Base-by-base conservation (phyloP, 140 eudicot genomes). In the Anethum foeniculum region DNA sequence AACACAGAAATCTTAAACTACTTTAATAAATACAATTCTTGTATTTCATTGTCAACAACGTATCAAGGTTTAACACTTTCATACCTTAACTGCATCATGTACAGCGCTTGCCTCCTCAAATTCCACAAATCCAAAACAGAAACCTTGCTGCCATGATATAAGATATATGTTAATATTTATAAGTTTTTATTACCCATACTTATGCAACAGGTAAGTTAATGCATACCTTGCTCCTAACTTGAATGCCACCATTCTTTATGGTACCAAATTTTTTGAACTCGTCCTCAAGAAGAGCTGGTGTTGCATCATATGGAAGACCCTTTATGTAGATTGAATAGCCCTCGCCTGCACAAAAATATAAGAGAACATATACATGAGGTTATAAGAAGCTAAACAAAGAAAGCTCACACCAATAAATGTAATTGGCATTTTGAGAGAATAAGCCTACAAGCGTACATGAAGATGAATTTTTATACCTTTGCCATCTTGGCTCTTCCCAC, bases 91-190 rank as follows among this genome's bases (percentile, higher is more conserved):
- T 36, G 99, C 98, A 79, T 87, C 90, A 75, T 88, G 92, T 43
- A 83, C 92, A 51, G 99, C 89, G 27, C 71, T 92, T 77, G 96
- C 86, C 34, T 52, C 83, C 92, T 96, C 98, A 76, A 88, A 96
- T 82, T 96, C 99, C 75, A 96, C 97, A 81, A 96, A 96, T 52
- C 99, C 99, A 86, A 93, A 96, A 80, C 90, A 88, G 75, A 96
- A 90, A 25, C 91, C 97, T 84, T 93, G 96, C 85, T 81, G 88
- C 91, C 84, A 86, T 85, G 74, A 83, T 51, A 89, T 44, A 44
- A 6, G 65, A 64, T 51, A 64, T n/a, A 64, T 25, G 44, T 79
- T 67, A 64, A 65, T 25, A 79, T 41, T 14, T 75, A 69, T 41
- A 73, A 18, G 75, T 65, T n/a, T 79, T 34, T 84, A 80, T 30